These are phyloP conservation scores for Eucalyptus decipiens DNA, from an alignment of 345 rosid species.

Conservation along the genomic window DNA sequence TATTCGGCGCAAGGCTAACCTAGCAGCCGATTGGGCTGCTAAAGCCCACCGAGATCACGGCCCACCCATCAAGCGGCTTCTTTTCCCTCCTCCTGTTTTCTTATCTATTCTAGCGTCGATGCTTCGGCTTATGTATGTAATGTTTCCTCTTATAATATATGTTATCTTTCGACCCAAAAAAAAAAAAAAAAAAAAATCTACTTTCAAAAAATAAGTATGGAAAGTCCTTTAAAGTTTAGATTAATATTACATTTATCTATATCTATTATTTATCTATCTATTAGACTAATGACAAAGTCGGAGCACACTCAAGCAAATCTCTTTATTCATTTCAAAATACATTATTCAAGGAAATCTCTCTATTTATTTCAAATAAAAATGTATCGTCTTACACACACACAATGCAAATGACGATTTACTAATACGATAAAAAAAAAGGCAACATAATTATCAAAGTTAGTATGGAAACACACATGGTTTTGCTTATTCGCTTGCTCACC, in stretches of 20 bases:
- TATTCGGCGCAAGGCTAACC: too few relatives aligned
- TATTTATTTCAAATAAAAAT: background rate
- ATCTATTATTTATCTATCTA: background rate
- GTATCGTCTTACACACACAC: fast-evolving
- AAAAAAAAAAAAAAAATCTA: too few relatives aligned
- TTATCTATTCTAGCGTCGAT: too few relatives aligned
- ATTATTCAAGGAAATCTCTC: too few relatives aligned
- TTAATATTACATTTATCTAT: background rate
- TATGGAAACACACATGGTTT: background rate
- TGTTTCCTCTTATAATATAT: too few relatives aligned
- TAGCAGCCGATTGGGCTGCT: too few relatives aligned
- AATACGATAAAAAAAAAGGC: background rate
- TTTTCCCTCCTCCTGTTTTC: too few relatives aligned
- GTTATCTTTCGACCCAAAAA: too few relatives aligned
- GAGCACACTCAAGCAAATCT: background rate
- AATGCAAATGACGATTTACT: fast-evolving
- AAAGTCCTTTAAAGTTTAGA: background rate
- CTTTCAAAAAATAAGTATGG: background rate
- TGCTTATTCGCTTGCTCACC: background rate
- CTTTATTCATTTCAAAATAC: background rate
- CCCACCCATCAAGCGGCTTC: too few relatives aligned
- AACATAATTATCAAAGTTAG: background rate
- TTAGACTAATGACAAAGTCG: background rate
- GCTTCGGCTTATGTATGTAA: too few relatives aligned
- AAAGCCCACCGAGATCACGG: too few relatives aligned